Evolutionary conservation across 495 filamentous ascomycete species (phyloP).

Genomic region (Staphylotrichum tortipilum): DNA sequence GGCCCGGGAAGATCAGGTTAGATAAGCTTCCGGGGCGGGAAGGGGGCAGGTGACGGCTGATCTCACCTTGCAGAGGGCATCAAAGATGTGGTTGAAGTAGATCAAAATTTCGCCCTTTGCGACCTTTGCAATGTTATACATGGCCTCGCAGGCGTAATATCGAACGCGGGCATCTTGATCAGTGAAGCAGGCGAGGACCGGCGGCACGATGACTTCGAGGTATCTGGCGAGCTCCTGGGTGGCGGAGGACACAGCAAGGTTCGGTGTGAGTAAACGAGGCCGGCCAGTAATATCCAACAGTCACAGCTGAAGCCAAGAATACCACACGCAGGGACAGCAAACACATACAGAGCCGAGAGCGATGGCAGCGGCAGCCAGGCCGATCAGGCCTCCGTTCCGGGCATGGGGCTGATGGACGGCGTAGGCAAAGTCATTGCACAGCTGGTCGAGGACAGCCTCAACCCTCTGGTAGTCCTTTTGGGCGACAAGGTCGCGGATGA

Average conservation of each 20-base stretch:
- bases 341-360: slow-evolving; percentile 78
- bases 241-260: background rate
- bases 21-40: slow-evolving; percentile 12
- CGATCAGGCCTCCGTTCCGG: slow-evolving; percentile 92
- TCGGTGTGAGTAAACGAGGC: slow-evolving; percentile 14
- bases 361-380: slow-evolving; percentile 91
- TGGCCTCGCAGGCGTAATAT: slow-evolving; percentile 99
- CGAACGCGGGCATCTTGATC: slow-evolving; percentile 97
- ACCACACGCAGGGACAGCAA: too few relatives aligned
- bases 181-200: slow-evolving; percentile 95
- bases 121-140: slow-evolving; percentile 99
- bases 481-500: slow-evolving; percentile 77
- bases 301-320: too few relatives aligned
- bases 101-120: slow-evolving; percentile 94
- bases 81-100: slow-evolving; percentile 98
- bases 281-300: too few relatives aligned
- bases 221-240: slow-evolving; percentile 76
- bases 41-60: background rate
- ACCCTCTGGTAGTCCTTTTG: slow-evolving; percentile 69
- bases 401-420: slow-evolving; percentile 96
- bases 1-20: slow-evolving; percentile 4
- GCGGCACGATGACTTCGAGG: slow-evolving; percentile 85
- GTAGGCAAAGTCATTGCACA: slow-evolving; percentile 97
- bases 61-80: slow-evolving; percentile 87
- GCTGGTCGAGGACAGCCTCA: slow-evolving; percentile 80